These are phyloP conservation scores for Gloeophyllum trabeum DNA, from an alignment of 768 basidiomycete species.

Conservation along the genomic window DNA sequence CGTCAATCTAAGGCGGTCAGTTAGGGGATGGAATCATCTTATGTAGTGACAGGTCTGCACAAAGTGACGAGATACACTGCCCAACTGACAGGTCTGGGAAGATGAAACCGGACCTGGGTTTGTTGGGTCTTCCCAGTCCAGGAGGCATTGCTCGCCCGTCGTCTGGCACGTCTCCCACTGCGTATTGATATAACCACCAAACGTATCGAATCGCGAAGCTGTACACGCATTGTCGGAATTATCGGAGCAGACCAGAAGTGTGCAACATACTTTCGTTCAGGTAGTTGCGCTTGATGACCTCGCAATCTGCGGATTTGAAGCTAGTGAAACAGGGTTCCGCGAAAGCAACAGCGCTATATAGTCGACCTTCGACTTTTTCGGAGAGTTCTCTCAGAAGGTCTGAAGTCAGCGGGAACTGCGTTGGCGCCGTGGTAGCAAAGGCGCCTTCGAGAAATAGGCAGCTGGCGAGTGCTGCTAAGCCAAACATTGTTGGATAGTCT, in stretches of 20 bases:
- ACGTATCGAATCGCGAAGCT: not conserved
- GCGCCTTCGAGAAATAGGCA: too few species aligned
- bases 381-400: conserved; percentile 4
- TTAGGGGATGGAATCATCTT: not conserved
- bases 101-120: conserved; percentile 1
- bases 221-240: not conserved
- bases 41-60: not conserved
- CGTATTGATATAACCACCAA: conserved; percentile 4
- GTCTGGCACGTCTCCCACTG: conserved; percentile 14
- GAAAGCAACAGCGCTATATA: conserved; percentile 8
- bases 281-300: conserved; percentile 8
- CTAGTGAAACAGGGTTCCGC: conserved; percentile 9
- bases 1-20: conserved; percentile 5
- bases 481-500: too few species aligned
- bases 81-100: not conserved
- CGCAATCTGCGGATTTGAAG: conserved; percentile 4
- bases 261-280: conserved; percentile 7
- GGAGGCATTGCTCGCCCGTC: conserved; percentile 9
- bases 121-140: conserved; percentile 11
- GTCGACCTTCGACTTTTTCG: conserved; percentile 6
- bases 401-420: too few species aligned
- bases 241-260: not conserved
- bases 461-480: too few species aligned
- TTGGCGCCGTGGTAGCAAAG: too few species aligned
- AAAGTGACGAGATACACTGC: not conserved